Evolutionary conservation across 495 filamentous ascomycete species (phyloP).

Genomic region (Sabuloglossum arenarium): DNA sequence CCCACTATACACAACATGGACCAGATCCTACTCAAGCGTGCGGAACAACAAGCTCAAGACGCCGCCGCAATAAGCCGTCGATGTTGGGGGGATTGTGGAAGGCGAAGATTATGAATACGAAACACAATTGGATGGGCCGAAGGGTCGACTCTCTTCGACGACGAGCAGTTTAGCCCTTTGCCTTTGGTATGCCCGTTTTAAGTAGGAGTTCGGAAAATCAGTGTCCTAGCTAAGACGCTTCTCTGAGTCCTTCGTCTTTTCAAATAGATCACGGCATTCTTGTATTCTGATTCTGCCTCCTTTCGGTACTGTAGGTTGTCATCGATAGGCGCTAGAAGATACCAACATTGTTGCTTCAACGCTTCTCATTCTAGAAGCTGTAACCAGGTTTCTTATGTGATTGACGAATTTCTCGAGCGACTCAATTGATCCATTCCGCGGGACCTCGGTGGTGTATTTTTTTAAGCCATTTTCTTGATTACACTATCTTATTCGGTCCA

Average conservation of each 20-base stretch:
- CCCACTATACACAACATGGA: too few relatives aligned
- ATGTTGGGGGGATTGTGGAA: constrained; percentile 51
- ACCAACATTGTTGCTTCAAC: constrained; percentile 7
- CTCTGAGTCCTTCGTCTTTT: too few relatives aligned
- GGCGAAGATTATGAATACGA: too few relatives aligned
- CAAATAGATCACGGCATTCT: too few relatives aligned
- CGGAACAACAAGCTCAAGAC: constrained; percentile 44
- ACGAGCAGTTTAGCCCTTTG: too few relatives aligned
- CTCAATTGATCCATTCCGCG: neutral
- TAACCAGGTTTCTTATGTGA: neutral
- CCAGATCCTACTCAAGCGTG: constrained; percentile 33
- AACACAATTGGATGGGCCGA: constrained; percentile 37
- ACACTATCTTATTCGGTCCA: constrained; percentile 1
- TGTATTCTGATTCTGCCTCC: too few relatives aligned
- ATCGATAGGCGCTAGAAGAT: too few relatives aligned
- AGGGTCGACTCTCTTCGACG: constrained; percentile 48
- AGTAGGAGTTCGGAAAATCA: too few relatives aligned
- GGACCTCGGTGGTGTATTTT: neutral
- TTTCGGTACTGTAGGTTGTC: too few relatives aligned
- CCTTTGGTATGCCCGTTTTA: too few relatives aligned
- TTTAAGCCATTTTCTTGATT: constrained; percentile 2
- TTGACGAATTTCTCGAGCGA: neutral
- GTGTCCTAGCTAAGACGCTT: too few relatives aligned
- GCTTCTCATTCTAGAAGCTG: neutral
- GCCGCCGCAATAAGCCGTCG: constrained; percentile 44